Percentiles rank a stretch among this genome's conserved stretches.
phyloP scores from a whole-genome alignment of 345 rosid genomes.

The Eucalyptus marginata region DNA sequence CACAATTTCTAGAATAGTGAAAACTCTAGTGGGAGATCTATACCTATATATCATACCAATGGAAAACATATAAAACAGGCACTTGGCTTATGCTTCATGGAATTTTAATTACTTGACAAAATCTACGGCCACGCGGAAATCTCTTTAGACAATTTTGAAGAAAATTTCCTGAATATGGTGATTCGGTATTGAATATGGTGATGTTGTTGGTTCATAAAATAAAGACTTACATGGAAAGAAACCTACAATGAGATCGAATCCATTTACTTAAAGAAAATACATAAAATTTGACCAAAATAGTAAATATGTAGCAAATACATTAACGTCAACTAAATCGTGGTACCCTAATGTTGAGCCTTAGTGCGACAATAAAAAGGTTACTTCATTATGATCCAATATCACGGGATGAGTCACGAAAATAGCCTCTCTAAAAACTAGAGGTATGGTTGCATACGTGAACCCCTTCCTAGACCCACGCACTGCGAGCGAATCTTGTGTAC shows the following conservation, averaged over 20 bases:
- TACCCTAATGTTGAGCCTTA: not conserved
- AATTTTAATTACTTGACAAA: not conserved
- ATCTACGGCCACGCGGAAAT: not conserved
- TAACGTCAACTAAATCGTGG: not conserved
- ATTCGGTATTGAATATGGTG: not conserved
- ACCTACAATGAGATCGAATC: not conserved
- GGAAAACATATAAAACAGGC: not conserved
- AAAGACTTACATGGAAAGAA: not conserved
- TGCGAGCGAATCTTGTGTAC: not conserved
- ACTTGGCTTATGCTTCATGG: not conserved
- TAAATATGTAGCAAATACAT: not conserved
- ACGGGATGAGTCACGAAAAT: fast-evolving
- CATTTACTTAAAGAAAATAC: not conserved
- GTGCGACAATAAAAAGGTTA: not conserved
- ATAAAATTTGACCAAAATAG: not conserved
- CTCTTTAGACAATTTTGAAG: not conserved
- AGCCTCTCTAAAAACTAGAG: not conserved
- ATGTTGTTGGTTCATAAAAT: not conserved
- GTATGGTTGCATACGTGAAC: not conserved
- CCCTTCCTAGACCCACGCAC: not conserved
- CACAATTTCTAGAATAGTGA: not conserved
- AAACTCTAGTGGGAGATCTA: not conserved
- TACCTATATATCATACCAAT: not conserved
- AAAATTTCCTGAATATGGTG: not conserved
- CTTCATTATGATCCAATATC: not conserved